Evolutionary conservation across 139 green algal species (phyloP).

Genomic region (Micromonas pusilla): DNA sequence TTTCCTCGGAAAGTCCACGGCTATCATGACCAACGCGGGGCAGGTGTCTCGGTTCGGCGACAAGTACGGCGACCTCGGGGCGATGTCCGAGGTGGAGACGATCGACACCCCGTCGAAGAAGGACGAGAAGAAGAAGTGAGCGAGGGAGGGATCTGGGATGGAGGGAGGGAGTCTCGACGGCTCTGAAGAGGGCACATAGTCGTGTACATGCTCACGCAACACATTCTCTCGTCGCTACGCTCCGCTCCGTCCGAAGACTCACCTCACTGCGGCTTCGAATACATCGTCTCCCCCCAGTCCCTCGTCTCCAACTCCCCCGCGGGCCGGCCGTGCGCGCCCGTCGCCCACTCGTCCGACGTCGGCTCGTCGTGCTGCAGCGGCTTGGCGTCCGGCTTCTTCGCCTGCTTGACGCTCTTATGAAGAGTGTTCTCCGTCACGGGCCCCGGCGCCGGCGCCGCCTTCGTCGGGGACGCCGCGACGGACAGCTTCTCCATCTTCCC

Average conservation of each 20-base stretch:
- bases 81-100: slow-evolving; percentile 31
- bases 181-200: too few relatives aligned
- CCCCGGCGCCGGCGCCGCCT: too few relatives aligned
- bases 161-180: too few relatives aligned
- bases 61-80: slow-evolving; percentile 56
- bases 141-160: too few relatives aligned
- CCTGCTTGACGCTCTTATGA: not conserved
- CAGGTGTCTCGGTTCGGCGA: slow-evolving; percentile 84
- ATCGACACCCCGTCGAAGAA: not conserved
- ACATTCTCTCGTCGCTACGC: too few relatives aligned
- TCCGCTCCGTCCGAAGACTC: not conserved
- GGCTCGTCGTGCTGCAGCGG: slow-evolving; percentile 9
- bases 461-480: not conserved
- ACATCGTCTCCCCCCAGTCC: not conserved
- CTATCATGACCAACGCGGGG: slow-evolving; percentile 69
- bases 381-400: slow-evolving; percentile 3
- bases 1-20: slow-evolving; percentile 48
- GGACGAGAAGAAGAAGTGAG: slow-evolving; percentile 10
- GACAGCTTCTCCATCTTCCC: not conserved
- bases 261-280: not conserved
- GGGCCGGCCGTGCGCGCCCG: not conserved
- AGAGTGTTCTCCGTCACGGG: not conserved
- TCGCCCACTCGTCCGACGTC: slow-evolving; percentile 11
- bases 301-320: not conserved
- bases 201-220: too few relatives aligned